Evolutionary conservation across 352 stramenopile genomes (phyloP).

Genomic region (Globisporangium emineosum): DNA sequence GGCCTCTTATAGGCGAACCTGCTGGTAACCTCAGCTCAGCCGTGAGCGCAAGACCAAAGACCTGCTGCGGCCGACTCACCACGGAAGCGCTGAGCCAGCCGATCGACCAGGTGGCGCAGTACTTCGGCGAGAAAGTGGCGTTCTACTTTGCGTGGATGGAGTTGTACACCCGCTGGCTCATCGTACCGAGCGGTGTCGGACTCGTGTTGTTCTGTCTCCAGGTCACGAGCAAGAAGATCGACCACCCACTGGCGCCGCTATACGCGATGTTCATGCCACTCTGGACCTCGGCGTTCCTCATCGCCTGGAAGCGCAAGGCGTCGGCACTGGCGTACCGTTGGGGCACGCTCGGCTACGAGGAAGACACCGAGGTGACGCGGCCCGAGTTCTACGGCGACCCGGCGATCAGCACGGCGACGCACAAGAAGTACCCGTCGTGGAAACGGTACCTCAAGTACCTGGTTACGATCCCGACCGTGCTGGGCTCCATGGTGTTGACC

Average conservation of each 20-base stretch:
- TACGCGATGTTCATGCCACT: slow-evolving; percentile 90
- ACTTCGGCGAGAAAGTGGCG: slow-evolving; percentile 89
- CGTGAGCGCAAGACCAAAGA: neutral
- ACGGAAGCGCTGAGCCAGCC: slow-evolving; percentile 57
- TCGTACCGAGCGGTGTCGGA: slow-evolving; percentile 74
- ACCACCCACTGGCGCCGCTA: slow-evolving; percentile 71
- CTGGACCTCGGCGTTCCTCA: slow-evolving; percentile 86
- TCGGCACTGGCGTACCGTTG: slow-evolving; percentile 83
- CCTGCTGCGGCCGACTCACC: slow-evolving; percentile 3
- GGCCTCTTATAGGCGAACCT: neutral
- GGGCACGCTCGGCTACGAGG: slow-evolving; percentile 90
- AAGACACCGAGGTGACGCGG: slow-evolving; percentile 77
- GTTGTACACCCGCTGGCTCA: slow-evolving; percentile 89
- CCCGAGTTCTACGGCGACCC: slow-evolving; percentile 78
- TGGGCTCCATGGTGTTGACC: slow-evolving; percentile 49
- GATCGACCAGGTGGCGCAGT: slow-evolving; percentile 84
- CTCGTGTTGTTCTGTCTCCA: slow-evolving; percentile 69
- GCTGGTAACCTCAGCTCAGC: neutral
- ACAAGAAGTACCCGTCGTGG: slow-evolving; percentile 63
- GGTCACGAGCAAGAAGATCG: slow-evolving; percentile 55
- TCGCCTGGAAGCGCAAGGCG: slow-evolving; percentile 83
- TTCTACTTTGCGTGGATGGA: slow-evolving; percentile 94
- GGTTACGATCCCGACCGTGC: slow-evolving; percentile 61
- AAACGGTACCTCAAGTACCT: slow-evolving; percentile 77
- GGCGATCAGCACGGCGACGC: slow-evolving; percentile 25